A percentile compares a stretch with the other conserved stretches of the same genome.
Evolutionary conservation across 176 grass and related monocot genomes (phyloP).

Genomic region (Triticum dicoccoides): DNA sequence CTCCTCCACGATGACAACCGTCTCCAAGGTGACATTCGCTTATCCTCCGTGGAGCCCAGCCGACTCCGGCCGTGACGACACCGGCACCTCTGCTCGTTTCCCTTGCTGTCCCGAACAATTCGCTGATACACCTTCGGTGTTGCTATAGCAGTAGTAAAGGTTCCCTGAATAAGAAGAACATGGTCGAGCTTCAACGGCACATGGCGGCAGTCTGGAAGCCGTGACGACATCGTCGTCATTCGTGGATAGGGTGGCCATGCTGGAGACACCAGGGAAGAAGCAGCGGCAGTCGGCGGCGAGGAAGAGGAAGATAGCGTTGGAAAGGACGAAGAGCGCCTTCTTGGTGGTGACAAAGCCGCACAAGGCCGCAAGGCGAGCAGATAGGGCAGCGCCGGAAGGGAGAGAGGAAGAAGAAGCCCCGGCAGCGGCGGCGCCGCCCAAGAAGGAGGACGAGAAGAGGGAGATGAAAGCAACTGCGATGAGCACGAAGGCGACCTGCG

Average conservation of each 20-base stretch:
- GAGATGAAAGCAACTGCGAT: not conserved
- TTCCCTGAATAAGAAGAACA: not conserved
- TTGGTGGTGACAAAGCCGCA: slow-evolving; percentile 7
- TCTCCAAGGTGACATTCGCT: too few species aligned
- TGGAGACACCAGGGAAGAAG: not conserved
- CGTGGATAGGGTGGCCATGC: not conserved
- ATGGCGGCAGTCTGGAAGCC: not conserved
- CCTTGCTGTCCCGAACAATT: too few species aligned
- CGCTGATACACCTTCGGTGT: too few species aligned
- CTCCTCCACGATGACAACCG: too few species aligned
- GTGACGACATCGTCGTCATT: not conserved
- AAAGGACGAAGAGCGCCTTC: slow-evolving; percentile 27
- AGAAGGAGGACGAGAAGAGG: not conserved
- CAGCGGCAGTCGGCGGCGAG: slow-evolving; percentile 19
- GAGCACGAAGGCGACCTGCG: not conserved
- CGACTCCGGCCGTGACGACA: too few species aligned
- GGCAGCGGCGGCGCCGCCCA: not conserved
- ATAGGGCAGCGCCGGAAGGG: not conserved
- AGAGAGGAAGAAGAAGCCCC: not conserved
- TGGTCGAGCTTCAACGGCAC: too few species aligned
- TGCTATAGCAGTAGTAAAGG: not conserved
- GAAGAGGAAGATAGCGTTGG: slow-evolving; percentile 29
- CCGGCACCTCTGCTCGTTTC: too few species aligned
- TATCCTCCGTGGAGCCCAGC: too few species aligned
- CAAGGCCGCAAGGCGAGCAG: not conserved